Conservation (phyloP, 2,329 filamentous ascomycete species). For the Ophiostoma australiae region DNA sequence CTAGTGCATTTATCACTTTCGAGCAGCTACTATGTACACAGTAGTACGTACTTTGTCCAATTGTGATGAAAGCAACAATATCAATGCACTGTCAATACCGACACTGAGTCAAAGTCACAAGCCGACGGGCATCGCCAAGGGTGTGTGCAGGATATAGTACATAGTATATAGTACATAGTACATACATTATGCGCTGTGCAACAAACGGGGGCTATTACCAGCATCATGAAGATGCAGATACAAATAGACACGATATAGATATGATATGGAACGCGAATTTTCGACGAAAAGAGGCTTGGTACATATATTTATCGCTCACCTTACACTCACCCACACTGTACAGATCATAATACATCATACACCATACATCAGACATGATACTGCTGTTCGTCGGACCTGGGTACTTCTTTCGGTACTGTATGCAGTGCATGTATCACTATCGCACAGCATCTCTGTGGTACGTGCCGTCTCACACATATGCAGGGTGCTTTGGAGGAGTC, state of each 20-base stretch:
- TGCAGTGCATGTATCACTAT: neutral
- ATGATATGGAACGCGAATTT: too few species aligned
- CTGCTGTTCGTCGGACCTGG: neutral
- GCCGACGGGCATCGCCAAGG: neutral
- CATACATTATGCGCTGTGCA: neutral
- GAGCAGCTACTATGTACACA: neutral
- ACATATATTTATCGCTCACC: neutral
- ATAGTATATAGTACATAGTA: too few species aligned
- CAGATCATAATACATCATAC: neutral
- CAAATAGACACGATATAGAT: neutral
- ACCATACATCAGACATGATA: neutral
- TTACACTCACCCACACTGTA: neutral
- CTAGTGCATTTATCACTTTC: neutral
- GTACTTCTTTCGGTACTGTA: neutral
- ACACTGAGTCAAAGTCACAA: neutral
- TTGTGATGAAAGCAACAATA: neutral
- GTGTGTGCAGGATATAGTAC: neutral
- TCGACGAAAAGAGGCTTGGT: neutral
- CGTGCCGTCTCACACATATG: neutral
- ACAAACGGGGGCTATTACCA: too few species aligned
- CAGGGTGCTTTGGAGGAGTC: neutral
- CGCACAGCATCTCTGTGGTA: slow-evolving; percentile 2
- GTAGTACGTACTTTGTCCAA: neutral
- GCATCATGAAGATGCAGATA: neutral
- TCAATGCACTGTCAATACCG: too few species aligned